Conservation (phyloP, 805 yeast species). For the Candida incommunis region DNA sequence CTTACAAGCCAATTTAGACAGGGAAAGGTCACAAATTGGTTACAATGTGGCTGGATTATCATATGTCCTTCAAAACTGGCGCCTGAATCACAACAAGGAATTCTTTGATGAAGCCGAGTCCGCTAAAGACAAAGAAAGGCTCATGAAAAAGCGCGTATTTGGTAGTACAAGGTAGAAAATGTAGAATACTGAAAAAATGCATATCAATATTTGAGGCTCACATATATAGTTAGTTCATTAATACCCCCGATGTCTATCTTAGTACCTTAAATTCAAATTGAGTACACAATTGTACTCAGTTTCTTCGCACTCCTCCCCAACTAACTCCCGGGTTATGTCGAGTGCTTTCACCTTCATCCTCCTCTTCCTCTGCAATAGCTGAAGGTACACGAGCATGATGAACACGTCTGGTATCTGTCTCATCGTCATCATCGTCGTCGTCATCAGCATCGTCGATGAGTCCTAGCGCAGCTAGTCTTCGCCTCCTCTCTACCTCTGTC, state of each 20-base stretch:
- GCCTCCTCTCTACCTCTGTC: constrained; percentile 50
- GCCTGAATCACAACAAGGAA: constrained; percentile 52
- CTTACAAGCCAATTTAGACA: constrained; percentile 40
- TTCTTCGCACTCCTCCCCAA: constrained; percentile 4
- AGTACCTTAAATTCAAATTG: not conserved
- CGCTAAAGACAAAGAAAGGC: constrained; percentile 35
- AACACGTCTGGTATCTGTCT: constrained; percentile 5
- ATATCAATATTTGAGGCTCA: not conserved
- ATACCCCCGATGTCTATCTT: no score
- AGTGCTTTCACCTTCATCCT: constrained; percentile 3
- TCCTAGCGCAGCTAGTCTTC: constrained; percentile 36
- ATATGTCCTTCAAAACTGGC: constrained; percentile 65
- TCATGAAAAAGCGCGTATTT: constrained; percentile 59
- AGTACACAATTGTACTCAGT: constrained; percentile 2
- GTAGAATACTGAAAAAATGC: no score
- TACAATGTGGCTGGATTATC: constrained; percentile 70
- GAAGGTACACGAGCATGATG: constrained; percentile 4
- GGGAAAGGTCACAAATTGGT: constrained; percentile 49
- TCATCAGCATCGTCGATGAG: constrained; percentile 12
- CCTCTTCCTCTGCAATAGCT: constrained; percentile 7
- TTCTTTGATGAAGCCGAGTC: constrained; percentile 58
- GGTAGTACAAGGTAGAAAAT: constrained; percentile 25
- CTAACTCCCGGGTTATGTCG: constrained; percentile 1
- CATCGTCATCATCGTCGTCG: constrained; percentile 14
- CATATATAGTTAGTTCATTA: no score